Base-by-base conservation (phyloP, 83 land plant species). In the Isoetes engelmannii region DNA sequence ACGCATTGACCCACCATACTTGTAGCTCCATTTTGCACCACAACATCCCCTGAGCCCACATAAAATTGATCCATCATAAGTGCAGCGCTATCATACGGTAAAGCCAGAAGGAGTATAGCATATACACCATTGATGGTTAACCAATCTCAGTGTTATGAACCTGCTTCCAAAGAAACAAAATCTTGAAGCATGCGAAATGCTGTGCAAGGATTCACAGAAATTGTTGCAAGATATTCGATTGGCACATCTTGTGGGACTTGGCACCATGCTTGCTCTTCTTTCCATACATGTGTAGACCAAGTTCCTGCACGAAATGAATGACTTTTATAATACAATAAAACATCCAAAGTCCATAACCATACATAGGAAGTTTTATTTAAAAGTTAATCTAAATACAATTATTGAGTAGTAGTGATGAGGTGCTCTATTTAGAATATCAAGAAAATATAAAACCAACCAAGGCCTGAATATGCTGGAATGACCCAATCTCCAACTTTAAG, bases 21-120 rank as follows among this genome's bases (percentile, higher is more conserved):
- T 7, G 98, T 94, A 47, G 98, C 97, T 69, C 98, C 98, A 88
- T 94, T 94, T 79, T 94, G 98, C 45, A 94, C 98, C 61, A 94
- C 71, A 49, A 85, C 59, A 74, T 90, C 93, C 69, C 96, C 98
- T 93, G 78, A 50, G 18, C 55, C 61, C 57, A 55, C 60, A 21
- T 62, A 17, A 62, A 64, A n/a, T 45, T n/a, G n/a, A n/a, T n/a
- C n/a, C 67, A 28, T 64, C 50, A 4, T 9, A 51, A 7, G 12
- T 45, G 46, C 55, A 51, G 55, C 3, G 15, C 15, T 12, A 51
- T 15, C 15, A 15, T 15, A 12, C 57, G 45, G 53, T 18, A 48
- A 67, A 50, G 19, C 5, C 57, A 67, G 41, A 20, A 13, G 41
- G 46, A 47, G 68, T 6, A 45, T 10, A 5, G 15, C 17, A 20